A percentile compares a stretch with the other conserved stretches of the same genome.
Conservation (phyloP, 2,329 filamentous ascomycete species). For the Talaromyces sp. region DNA sequence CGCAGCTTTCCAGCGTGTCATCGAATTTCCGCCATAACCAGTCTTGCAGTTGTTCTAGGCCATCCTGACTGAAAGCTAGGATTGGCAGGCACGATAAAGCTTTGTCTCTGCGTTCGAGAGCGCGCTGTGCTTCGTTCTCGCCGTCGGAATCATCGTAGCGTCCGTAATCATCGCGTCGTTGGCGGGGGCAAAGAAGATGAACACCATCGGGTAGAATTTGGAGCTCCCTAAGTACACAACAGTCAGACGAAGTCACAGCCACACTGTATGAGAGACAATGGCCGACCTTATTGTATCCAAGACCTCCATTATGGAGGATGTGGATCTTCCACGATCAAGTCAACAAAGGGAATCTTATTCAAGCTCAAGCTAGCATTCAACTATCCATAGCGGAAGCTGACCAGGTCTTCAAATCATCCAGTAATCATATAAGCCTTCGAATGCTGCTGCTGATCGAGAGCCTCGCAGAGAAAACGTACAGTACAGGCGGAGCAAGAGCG, state of each 20-base stretch:
- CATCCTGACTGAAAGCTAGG: slow-evolving; percentile 61
- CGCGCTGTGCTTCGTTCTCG: slow-evolving; percentile 51
- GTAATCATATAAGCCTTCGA: neutral
- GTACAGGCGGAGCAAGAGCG: neutral
- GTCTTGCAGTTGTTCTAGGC: slow-evolving; percentile 57
- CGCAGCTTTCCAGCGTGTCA: slow-evolving; percentile 59
- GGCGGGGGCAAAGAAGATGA: slow-evolving; percentile 67
- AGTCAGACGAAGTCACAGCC: neutral
- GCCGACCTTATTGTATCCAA: slow-evolving; percentile 42
- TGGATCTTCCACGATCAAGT: neutral
- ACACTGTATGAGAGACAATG: neutral
- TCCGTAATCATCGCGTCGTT: slow-evolving; percentile 59
- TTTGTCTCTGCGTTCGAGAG: slow-evolving; percentile 55
- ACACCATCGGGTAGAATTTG: slow-evolving; percentile 44
- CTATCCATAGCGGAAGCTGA: slow-evolving; percentile 2
- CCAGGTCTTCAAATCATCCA: too few relatives aligned
- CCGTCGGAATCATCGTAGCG: slow-evolving; percentile 60
- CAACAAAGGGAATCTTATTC: neutral
- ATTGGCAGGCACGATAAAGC: slow-evolving; percentile 67
- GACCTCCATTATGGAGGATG: slow-evolving; percentile 36
- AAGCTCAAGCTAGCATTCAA: neutral
- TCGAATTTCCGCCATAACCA: slow-evolving; percentile 59
- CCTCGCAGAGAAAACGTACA: neutral
- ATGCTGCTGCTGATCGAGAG: neutral
- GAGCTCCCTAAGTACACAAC: slow-evolving; percentile 35